Conservation (phyloP, 805 yeast species). For the Candida namnaoensis region DNA sequence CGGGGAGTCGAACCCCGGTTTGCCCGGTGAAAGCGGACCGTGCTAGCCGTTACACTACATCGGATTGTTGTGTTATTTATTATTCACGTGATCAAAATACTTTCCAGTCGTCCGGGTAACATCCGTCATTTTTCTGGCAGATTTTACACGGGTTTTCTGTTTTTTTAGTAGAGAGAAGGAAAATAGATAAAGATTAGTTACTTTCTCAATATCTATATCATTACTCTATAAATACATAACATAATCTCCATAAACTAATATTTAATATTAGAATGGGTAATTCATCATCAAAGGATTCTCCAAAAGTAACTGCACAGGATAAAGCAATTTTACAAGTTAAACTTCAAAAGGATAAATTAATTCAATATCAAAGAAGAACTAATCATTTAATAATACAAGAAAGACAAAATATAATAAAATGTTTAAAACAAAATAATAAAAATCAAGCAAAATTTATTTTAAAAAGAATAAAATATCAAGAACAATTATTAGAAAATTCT, state of each 20-base stretch:
- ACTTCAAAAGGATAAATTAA: constrained; percentile 77
- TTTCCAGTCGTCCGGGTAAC: too few relatives aligned
- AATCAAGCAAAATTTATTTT: constrained; percentile 61
- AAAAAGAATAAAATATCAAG: constrained; percentile 76
- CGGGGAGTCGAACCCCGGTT: constrained; percentile 86
- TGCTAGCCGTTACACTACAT: constrained; percentile 79
- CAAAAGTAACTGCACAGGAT: constrained; percentile 73
- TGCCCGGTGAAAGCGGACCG: constrained; percentile 83
- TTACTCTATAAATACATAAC: too few relatives aligned
- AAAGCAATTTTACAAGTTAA: constrained; percentile 81
- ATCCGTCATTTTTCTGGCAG: too few relatives aligned
- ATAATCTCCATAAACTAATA: too few relatives aligned
- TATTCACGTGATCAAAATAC: too few relatives aligned
- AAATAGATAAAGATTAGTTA: too few relatives aligned
- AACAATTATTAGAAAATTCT: constrained; percentile 58
- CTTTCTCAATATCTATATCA: too few relatives aligned
- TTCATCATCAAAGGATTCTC: constrained; percentile 6
- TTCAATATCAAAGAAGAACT: constrained; percentile 54
- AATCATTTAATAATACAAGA: constrained; percentile 53
- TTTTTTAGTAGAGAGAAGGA: too few relatives aligned
- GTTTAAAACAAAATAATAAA: constrained; percentile 19
- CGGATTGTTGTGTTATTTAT: constrained; percentile 44
- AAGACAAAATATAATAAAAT: constrained; percentile 23
- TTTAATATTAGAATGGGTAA: constrained; percentile 12
- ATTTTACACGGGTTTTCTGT: too few relatives aligned